Base-by-base conservation (phyloP, 1,139 yeast genomes). In the Kurtzmaniella quercitrusa region DNA sequence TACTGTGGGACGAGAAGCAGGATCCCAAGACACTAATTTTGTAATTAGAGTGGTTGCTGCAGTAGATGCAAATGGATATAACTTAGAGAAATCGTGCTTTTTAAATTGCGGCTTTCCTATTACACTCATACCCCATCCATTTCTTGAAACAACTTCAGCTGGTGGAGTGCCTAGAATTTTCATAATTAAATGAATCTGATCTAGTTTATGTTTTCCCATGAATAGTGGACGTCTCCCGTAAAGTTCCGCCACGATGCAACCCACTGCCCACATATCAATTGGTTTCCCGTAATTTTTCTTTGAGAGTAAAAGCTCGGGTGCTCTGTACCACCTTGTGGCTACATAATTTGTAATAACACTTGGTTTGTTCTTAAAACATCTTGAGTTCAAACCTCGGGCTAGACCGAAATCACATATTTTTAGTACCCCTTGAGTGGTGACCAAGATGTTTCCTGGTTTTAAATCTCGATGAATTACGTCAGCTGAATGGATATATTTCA, bases 251-350 rank as follows among this genome's bases (percentile, higher is more conserved):
- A 85, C 61, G n/a, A 85, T 84, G 55, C 94, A 85, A 1, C 94
- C 94, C 25, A 82, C 75, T 1, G 93, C 85, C 95, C 95, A 85
- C 62, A 85, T 65, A 60, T 85, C 95, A 41, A 85, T 82, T 2
- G 84, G 66, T 49, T 79, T 79, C 18, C 75, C 66, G 55, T 82
- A 68, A 44, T 64, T 67, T 46, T 75, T 73, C 42, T 77, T 75
- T 18, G 87, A 79, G 46, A 90, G 68, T 48, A 90, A 80, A 45
- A 91, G 70, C 58, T 91, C 98, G 0, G 98, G 98, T 0, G 97
- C 97, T 43, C 97, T 68, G 58, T 91, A 91, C 96, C 96, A 91
- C 48, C 98, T 68, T 0, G 98, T 91, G 3, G 97, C 97, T 15
- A 91, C 97, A 56, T 90, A 90, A 52, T 82, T 82, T 3, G 97